Percentiles rank a stretch among this genome's conserved stretches.
phyloP scores from a whole-genome alignment of 2,329 filamentous ascomycete genomes.

The Epichloe gansuensis region DNA sequence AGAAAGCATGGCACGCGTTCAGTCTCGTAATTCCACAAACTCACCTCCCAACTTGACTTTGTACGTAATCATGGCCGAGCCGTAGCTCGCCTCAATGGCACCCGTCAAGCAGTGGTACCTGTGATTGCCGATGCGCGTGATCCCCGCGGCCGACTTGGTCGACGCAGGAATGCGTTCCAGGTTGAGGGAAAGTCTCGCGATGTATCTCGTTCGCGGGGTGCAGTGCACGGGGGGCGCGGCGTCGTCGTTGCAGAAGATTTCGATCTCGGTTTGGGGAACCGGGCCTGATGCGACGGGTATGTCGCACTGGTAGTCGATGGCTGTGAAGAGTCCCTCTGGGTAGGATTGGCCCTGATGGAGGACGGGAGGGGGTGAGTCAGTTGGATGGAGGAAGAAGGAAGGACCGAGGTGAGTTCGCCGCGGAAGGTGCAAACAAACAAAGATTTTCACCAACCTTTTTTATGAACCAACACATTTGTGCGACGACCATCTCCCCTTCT shows the following conservation, averaged over 20 bases:
- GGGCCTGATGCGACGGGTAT: slow-evolving; percentile 23
- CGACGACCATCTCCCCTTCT: slow-evolving; percentile 22
- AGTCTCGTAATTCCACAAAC: slow-evolving; percentile 1
- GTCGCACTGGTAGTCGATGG: slow-evolving; percentile 26
- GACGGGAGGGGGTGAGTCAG: too few species aligned
- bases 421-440: too few species aligned
- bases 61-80: slow-evolving; percentile 26
- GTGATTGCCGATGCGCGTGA: slow-evolving; percentile 22
- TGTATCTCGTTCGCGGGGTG: slow-evolving; percentile 16
- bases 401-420: too few species aligned
- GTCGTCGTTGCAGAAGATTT: slow-evolving; percentile 24
- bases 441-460: slow-evolving; percentile 16
- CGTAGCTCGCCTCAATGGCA: slow-evolving; percentile 24
- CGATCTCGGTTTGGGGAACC: slow-evolving; percentile 24
- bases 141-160: slow-evolving; percentile 18
- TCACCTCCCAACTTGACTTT: slow-evolving; percentile 24
- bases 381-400: too few species aligned
- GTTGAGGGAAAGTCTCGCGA: slow-evolving; percentile 24
- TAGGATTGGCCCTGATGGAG: slow-evolving; percentile 22
- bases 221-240: slow-evolving; percentile 20
- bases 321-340: slow-evolving; percentile 22
- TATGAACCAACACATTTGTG: slow-evolving; percentile 28
- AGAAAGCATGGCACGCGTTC: not conserved
- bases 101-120: slow-evolving; percentile 25
- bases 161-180: slow-evolving; percentile 21